Evolutionary conservation across 306 rosid species (phyloP).

Genomic region (Fragaria vesca): DNA sequence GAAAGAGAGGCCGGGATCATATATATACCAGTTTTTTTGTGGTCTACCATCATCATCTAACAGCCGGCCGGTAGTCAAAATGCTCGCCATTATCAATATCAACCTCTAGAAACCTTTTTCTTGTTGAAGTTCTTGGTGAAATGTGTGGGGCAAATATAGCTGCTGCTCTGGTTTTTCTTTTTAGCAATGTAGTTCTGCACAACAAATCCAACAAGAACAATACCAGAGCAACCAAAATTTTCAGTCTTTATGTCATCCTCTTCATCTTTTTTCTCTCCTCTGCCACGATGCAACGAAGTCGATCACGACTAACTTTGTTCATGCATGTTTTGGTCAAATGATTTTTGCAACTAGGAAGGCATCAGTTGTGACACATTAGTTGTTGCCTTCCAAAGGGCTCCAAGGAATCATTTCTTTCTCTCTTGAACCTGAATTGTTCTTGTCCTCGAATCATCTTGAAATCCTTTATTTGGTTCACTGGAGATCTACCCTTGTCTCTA

Average conservation of each 20-base stretch:
- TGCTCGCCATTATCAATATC: no score
- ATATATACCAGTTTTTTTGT: no score
- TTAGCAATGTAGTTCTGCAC: not conserved
- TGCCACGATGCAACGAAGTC: not conserved
- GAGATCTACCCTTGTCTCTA: not conserved
- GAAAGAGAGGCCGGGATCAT: no score
- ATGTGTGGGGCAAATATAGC: no score
- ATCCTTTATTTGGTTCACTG: not conserved
- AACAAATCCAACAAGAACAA: not conserved
- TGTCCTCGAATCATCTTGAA: not conserved
- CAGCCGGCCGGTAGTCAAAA: no score
- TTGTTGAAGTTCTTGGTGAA: no score
- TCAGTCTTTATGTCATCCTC: not conserved
- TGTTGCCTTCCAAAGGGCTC: not conserved
- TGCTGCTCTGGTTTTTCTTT: no score
- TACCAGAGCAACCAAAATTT: not conserved
- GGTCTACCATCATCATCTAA: no score
- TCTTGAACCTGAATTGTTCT: not conserved
- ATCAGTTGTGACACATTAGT: not conserved
- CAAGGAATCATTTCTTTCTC: not conserved
- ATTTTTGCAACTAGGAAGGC: not conserved
- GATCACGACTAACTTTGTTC: not conserved
- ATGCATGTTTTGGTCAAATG: no score
- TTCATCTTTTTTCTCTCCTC: not conserved
- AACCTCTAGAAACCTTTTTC: no score